Evolutionary conservation across 2,329 filamentous ascomycete species (phyloP).

Genomic region (Colletotrichum tanaceti): DNA sequence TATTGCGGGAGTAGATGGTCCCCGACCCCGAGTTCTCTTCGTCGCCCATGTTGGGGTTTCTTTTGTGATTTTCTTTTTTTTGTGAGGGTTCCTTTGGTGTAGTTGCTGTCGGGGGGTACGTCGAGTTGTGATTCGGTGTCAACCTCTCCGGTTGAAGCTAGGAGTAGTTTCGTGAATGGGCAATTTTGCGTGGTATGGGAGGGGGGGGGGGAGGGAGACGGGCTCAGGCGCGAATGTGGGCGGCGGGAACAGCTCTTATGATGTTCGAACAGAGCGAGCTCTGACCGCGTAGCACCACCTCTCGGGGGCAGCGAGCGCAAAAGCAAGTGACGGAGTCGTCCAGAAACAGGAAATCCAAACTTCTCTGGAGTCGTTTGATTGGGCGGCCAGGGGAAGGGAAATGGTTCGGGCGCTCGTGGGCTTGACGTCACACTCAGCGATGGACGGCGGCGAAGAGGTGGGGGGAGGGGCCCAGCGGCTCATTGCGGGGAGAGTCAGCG

Average conservation of each 20-base stretch:
- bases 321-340: slow-evolving; percentile 33
- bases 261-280: slow-evolving; percentile 35
- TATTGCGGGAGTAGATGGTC: slow-evolving; percentile 50
- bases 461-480: slow-evolving; percentile 11
- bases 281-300: slow-evolving; percentile 17
- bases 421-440: slow-evolving; percentile 38
- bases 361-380: slow-evolving; percentile 20
- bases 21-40: slow-evolving; percentile 27
- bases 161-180: no score
- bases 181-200: background rate
- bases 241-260: slow-evolving; percentile 28
- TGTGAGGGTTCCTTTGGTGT: background rate
- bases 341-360: slow-evolving; percentile 36
- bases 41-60: slow-evolving; percentile 35
- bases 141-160: background rate
- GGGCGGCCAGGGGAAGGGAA: slow-evolving; percentile 9
- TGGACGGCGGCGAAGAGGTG: slow-evolving; percentile 19
- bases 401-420: slow-evolving; percentile 8
- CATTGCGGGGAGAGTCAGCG: slow-evolving; percentile 28
- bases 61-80: no score
- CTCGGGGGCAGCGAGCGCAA: slow-evolving; percentile 5
- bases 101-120: background rate
- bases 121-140: background rate
- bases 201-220: no score
- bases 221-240: no score